These are phyloP conservation scores for Inosperma sp. DNA, from an alignment of 768 basidiomycete genomes.

Conservation along the genomic window DNA sequence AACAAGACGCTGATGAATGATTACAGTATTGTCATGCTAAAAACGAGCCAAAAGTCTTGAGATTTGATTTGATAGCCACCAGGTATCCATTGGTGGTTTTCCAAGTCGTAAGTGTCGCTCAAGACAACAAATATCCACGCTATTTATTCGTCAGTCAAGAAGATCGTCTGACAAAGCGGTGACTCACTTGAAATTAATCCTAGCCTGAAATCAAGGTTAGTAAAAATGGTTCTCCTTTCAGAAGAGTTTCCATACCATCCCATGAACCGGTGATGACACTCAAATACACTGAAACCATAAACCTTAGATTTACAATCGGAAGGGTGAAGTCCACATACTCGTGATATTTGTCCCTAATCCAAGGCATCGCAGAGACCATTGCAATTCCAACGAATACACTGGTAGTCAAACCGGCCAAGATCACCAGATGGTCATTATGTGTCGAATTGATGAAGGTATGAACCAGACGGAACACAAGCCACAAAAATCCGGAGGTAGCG, in stretches of 20 bases:
- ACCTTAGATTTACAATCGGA: neutral
- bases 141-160: conserved; percentile 16
- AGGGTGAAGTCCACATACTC: conserved; percentile 45
- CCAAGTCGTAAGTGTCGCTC: conserved; percentile 58
- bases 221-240: conserved; percentile 8
- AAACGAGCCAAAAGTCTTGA: conserved; percentile 76
- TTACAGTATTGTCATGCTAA: conserved; percentile 72
- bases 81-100: conserved; percentile 56
- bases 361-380: conserved; percentile 66
- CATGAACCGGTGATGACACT: conserved; percentile 76
- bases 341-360: conserved; percentile 77
- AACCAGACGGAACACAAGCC: conserved; percentile 63
- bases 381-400: conserved; percentile 56
- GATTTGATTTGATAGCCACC: conserved; percentile 54
- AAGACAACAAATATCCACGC: conserved; percentile 70
- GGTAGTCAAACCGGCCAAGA: conserved; percentile 60
- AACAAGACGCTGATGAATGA: conserved; percentile 17
- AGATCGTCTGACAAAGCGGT: neutral
- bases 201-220: conserved; percentile 30
- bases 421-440: conserved; percentile 48
- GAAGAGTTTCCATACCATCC: conserved; percentile 53
- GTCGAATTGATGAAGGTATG: conserved; percentile 48
- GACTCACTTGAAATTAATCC: conserved; percentile 50
- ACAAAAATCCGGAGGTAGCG: conserved; percentile 66
- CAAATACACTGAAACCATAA: conserved; percentile 54